Percentiles rank a stretch among this genome's conserved stretches.
These are phyloP conservation scores for Ophioceras dolichostomum DNA, from an alignment of 2,329 filamentous ascomycete species.

Conservation along the genomic window DNA sequence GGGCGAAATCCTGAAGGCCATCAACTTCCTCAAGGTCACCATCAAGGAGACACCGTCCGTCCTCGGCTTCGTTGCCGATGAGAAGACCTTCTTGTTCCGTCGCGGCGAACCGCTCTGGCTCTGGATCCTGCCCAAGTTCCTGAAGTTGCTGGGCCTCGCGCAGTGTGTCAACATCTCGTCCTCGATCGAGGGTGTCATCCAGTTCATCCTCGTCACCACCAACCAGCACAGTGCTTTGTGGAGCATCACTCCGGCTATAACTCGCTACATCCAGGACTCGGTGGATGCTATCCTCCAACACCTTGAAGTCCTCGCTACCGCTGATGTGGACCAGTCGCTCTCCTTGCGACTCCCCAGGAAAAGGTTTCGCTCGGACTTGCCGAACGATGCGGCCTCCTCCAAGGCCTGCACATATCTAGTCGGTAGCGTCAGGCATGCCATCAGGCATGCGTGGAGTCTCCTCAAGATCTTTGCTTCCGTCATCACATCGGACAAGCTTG, in stretches of 20 bases:
- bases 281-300: slow-evolving; percentile 16
- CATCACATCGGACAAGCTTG: slow-evolving; percentile 19
- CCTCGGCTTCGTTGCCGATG: slow-evolving; percentile 34
- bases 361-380: not conserved
- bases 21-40: slow-evolving; percentile 65
- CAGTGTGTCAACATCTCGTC: slow-evolving; percentile 32
- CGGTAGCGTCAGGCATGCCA: slow-evolving; percentile 9
- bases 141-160: slow-evolving; percentile 42
- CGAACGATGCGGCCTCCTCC: too few species aligned
- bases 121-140: slow-evolving; percentile 49
- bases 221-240: slow-evolving; percentile 33
- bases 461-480: slow-evolving; percentile 29
- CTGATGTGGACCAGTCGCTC: not conserved
- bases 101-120: slow-evolving; percentile 51
- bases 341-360: not conserved
- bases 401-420: slow-evolving; percentile 21
- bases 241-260: slow-evolving; percentile 28
- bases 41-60: slow-evolving; percentile 63
- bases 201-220: slow-evolving; percentile 31
- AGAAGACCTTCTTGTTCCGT: slow-evolving; percentile 32
- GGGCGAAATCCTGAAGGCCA: slow-evolving; percentile 54
- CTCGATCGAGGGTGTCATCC: slow-evolving; percentile 41
- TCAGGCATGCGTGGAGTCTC: slow-evolving; percentile 32
- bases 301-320: not conserved
- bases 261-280: slow-evolving; percentile 36